Evolutionary conservation across 495 filamentous ascomycete genomes (phyloP), one percentile per base, ranked within the genome.

Genomic region (Penicillium canescens): DNA sequence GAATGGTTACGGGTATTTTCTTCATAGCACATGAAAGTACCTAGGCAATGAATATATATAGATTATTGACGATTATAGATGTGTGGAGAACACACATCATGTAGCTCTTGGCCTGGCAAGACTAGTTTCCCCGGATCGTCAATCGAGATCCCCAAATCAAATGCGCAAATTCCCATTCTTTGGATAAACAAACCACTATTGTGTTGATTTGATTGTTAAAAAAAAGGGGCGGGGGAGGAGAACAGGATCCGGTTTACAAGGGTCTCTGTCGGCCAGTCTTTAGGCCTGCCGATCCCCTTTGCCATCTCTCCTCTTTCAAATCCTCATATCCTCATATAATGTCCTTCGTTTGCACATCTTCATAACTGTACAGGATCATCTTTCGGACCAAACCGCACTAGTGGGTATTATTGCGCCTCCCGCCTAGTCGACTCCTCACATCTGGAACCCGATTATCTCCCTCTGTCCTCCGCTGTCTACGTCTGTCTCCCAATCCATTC

Each of bases 351-450:
- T 50, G 52, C 37, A 38, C 26, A 50, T 50, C 36, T n/a, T 21
- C 36, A 20, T 12, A 42, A 43, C 36, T 52, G 24, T 57, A 35
- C 43, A 42, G 50, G 5, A 33, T 36, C 18, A 43, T 36, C n/a
- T 18, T 41, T 43, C 24, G 14, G 11, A n/a, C 36, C 21, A 37
- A 13, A 38, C 26, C 14, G 12, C 52, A 49, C 52, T 61, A 62
- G 55, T 41, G 55, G 44, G 44, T 18, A 37, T 23, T 48, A 48
- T 54, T 55, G 61, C 59, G 48, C 51, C 53, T 53, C 50, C 60
- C 48, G 49, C 54, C 52, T 42, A 53, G 56, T 58, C 44, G 62
- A 60, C 63, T 66, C 60, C 60, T 63, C 60, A 61, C 63, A 54
- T 60, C 56, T 55, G 53, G 52, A 43, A 46, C 52, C 50, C 37